Evolutionary conservation across 1,284 basidiomycete genomes (phyloP).

Genomic region (Cryptococcus depauperatus): DNA sequence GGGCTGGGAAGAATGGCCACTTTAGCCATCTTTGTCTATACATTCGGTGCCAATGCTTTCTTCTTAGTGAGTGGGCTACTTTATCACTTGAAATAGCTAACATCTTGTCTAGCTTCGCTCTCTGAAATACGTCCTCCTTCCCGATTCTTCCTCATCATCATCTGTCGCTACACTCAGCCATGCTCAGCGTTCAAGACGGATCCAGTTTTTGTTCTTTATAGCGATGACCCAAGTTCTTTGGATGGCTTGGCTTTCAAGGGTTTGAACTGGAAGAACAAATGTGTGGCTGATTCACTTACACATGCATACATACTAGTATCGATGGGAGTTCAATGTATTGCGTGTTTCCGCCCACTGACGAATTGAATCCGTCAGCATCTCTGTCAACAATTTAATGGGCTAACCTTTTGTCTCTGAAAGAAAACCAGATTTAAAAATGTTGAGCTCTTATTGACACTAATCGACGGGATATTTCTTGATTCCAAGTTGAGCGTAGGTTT

Average conservation of each 20-base stretch:
- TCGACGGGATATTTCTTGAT: too few species aligned
- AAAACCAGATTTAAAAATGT: too few species aligned
- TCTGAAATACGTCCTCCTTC: constrained; percentile 79
- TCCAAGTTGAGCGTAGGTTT: too few species aligned
- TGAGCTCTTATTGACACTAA: too few species aligned
- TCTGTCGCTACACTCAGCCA: constrained; percentile 59
- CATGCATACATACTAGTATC: too few species aligned
- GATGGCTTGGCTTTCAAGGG: constrained; percentile 58
- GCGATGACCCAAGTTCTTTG: constrained; percentile 68
- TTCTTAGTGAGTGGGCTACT: constrained; percentile 62
- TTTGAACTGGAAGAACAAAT: constrained; percentile 14
- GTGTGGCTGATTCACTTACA: too few species aligned
- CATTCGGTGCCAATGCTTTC: constrained; percentile 81
- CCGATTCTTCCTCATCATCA: constrained; percentile 52
- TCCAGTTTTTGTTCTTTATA: constrained; percentile 71
- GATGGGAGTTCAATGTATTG: too few species aligned
- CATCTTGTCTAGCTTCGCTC: constrained; percentile 64
- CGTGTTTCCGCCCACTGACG: too few species aligned
- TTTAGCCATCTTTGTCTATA: constrained; percentile 68
- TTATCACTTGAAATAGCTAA: not conserved
- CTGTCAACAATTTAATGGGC: too few species aligned
- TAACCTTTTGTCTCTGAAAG: too few species aligned
- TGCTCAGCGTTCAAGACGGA: constrained; percentile 67
- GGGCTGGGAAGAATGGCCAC: constrained; percentile 58
- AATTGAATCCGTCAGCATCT: too few species aligned